phyloP scores from a whole-genome alignment of 1,284 basidiomycete genomes.

The Erythrobasidium hasegawianum region DNA sequence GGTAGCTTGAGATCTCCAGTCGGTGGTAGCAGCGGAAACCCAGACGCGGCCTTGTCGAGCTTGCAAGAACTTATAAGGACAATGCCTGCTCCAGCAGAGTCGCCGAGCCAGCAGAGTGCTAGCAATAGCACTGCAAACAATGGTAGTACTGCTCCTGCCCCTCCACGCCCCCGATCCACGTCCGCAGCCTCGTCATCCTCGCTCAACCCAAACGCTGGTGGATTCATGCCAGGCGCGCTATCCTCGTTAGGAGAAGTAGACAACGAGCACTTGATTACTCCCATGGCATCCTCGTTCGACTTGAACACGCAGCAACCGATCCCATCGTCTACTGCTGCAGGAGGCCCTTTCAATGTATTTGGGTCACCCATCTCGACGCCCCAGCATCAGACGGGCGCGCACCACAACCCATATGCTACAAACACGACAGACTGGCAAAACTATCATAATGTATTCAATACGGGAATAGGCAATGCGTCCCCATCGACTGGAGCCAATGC shows the following conservation, averaged over 20 bases:
- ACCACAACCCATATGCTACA: conserved; percentile 4
- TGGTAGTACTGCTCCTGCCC: not conserved
- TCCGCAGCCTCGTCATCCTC: conserved; percentile 4
- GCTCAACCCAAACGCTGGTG: conserved; percentile 47
- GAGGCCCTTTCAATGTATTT: conserved; percentile 15
- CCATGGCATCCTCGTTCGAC: conserved; percentile 44
- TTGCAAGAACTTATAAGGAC: conserved; percentile 30
- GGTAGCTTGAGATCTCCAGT: not conserved
- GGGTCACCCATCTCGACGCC: conserved; percentile 31
- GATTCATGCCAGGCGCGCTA: conserved; percentile 45
- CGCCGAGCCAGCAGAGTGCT: not conserved
- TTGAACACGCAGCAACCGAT: not conserved
- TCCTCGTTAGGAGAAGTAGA: conserved; percentile 44
- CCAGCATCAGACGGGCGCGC: conserved; percentile 9
- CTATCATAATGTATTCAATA: conserved; percentile 34
- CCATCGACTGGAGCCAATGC: not conserved
- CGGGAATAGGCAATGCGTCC: conserved; percentile 15
- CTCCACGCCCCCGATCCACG: not conserved
- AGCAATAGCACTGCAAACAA: not conserved
- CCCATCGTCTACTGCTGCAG: not conserved
- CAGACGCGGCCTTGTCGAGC: conserved; percentile 22
- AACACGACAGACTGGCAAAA: conserved; percentile 33
- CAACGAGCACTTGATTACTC: conserved; percentile 45
- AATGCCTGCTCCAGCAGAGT: conserved; percentile 20
- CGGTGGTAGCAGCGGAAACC: not conserved